A percentile compares a stretch with the other conserved stretches of the same genome.
phyloP scores from a whole-genome alignment of 257 asterid species.

The Petunia axillaris region DNA sequence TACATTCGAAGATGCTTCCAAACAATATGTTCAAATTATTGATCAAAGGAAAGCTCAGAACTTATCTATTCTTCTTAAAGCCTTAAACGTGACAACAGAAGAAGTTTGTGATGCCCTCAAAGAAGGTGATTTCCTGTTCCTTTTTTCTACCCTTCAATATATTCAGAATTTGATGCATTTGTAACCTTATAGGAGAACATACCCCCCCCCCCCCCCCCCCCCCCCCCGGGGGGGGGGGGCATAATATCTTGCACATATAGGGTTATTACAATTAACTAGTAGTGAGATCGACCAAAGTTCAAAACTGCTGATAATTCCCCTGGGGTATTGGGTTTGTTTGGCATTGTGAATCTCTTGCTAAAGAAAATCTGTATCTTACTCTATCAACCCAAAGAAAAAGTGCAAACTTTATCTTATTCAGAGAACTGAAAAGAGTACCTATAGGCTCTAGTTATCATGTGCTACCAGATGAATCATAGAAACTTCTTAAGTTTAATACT shows the following conservation, averaged over 20 bases:
- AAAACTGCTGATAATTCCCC: background rate
- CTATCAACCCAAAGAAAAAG: no score
- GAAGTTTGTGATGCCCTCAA: constrained; percentile 89
- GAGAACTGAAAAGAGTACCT: background rate
- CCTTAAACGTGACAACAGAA: constrained; percentile 79
- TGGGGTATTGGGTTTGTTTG: no score
- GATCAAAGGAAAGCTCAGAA: constrained; percentile 89
- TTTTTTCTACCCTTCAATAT: constrained; percentile 18
- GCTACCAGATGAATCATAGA: background rate
- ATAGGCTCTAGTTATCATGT: background rate
- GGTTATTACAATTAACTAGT: background rate
- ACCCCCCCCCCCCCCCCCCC: background rate
- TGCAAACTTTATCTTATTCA: no score
- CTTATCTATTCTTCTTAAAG: constrained; percentile 81
- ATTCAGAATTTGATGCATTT: background rate
- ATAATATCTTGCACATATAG: background rate
- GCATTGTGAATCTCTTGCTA: no score
- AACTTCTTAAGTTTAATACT: background rate
- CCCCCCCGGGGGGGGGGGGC: background rate
- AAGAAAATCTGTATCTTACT: no score
- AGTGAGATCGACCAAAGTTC: background rate
- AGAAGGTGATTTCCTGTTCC: constrained; percentile 60
- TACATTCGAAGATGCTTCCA: constrained; percentile 46
- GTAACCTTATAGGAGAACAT: background rate
- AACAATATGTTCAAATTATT: constrained; percentile 63